Evolutionary conservation across 2,329 filamentous ascomycete genomes (phyloP), one percentile per base, ranked within the genome.

Genomic region (Penicillium fuscoglaucum): DNA sequence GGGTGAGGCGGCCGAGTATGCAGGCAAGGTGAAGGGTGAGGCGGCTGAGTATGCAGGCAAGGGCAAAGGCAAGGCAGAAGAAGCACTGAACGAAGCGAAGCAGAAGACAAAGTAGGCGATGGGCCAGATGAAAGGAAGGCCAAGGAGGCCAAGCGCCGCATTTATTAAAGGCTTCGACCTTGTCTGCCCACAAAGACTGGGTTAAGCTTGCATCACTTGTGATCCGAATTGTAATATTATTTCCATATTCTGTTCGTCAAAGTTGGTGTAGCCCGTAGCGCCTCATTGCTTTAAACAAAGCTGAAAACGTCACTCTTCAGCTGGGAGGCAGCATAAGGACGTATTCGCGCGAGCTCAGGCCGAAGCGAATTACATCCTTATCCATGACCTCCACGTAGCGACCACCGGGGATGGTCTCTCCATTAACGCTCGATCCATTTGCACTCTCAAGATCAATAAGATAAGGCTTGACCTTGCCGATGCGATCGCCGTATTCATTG

Each of bases 401-500:
- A 69, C 90, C 90, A 15, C 84, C 82, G 1, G 90, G 89, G 4
- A 96, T 78, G 67, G 79, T 80, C 60, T 90, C 86, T 35, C 87
- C 87, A 70, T 98, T 97, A 64, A 99, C 80, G 57, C 78, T 82
- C 2, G 93, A 97, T 37, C 95, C 93, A 74, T 98, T 97, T 47
- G 90, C 90, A 68, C 91, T 96, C 68, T 97, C 93, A 49, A 99
- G 78, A 75, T 99, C 95, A 63, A 99, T 91, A 9, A 98, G 74
- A 76, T 98, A 99, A 0, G 93, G 93, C 77, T 86, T 89, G 46
- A 93, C 90, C 61, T 82, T 88, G 24, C 90, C 91, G 58, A 88
- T 82, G 70, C 87, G 90, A 72, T 97, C 93, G 24, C 92, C 93
- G 72, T 85, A 96, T 76, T 97, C 91, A 67, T 96, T 91, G 61